A percentile compares a stretch with the other conserved stretches of the same genome.
Conservation (phyloP, 805 yeast genomes). For the Wickerhamomyces kurtzmanii region DNA sequence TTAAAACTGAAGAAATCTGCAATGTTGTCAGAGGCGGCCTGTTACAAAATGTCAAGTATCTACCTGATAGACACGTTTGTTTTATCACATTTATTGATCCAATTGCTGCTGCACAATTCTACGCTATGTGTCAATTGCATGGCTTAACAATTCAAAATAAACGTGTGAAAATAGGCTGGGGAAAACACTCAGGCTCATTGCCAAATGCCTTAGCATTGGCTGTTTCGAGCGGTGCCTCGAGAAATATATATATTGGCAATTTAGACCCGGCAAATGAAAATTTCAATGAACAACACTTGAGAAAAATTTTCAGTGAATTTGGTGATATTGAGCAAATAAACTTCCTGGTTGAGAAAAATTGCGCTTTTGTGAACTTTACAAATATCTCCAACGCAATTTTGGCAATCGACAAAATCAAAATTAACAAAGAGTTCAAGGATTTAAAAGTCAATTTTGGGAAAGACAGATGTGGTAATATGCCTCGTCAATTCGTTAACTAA, state of each 20-base stretch:
- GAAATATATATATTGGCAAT: constrained; percentile 85
- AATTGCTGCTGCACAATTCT: constrained; percentile 94
- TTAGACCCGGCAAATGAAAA: constrained; percentile 29
- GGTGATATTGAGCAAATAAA: constrained; percentile 96
- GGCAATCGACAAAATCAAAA: constrained; percentile 86
- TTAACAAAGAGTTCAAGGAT: constrained; percentile 54
- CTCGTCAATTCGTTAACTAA: constrained; percentile 48
- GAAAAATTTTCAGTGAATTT: constrained; percentile 66
- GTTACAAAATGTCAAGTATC: constrained; percentile 70
- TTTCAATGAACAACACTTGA: constrained; percentile 49
- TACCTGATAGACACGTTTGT: constrained; percentile 83
- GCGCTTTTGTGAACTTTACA: constrained; percentile 89
- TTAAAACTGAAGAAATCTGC: constrained; percentile 87
- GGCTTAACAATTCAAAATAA: constrained; percentile 82
- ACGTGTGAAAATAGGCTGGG: constrained; percentile 94
- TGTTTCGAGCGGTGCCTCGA: constrained; percentile 86
- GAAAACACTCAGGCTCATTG: constrained; percentile 89
- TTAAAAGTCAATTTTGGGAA: constrained; percentile 88
- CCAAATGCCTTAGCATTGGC: constrained; percentile 82
- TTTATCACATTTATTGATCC: constrained; percentile 95
- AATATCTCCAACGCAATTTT: constrained; percentile 85
- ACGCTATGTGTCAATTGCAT: constrained; percentile 86
- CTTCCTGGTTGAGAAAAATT: constrained; percentile 70
- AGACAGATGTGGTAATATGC: constrained; percentile 92
- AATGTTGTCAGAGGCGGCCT: constrained; percentile 95